A percentile compares a stretch with the other conserved stretches of the same genome.
phyloP scores from a whole-genome alignment of 805 yeast species.

The Spathaspora hagerdaliae region DNA sequence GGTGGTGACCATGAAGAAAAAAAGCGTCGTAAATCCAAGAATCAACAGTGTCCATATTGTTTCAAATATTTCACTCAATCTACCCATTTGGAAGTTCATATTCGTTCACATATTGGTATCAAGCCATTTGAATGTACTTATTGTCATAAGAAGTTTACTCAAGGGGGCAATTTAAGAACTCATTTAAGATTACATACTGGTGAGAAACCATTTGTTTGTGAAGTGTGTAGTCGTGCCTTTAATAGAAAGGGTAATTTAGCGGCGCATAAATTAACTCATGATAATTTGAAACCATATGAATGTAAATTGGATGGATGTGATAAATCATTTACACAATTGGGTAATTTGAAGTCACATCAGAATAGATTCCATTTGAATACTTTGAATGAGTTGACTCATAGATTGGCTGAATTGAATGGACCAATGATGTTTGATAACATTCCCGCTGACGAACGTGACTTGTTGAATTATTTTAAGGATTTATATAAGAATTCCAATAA shows the following conservation, averaged over 20 bases:
- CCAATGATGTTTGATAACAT: slow-evolving; percentile 39
- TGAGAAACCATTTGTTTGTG: slow-evolving; percentile 84
- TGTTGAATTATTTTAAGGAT: slow-evolving; percentile 73
- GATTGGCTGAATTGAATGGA: slow-evolving; percentile 56
- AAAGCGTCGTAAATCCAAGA: slow-evolving; percentile 35
- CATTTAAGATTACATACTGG: slow-evolving; percentile 87
- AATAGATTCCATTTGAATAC: slow-evolving; percentile 80
- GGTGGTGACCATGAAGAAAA: slow-evolving; percentile 16
- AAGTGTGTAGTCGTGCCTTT: slow-evolving; percentile 68
- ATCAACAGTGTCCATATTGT: slow-evolving; percentile 73
- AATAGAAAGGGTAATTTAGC: slow-evolving; percentile 90
- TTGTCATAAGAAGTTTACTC: slow-evolving; percentile 82
- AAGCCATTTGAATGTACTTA: slow-evolving; percentile 78
- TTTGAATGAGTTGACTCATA: slow-evolving; percentile 60
- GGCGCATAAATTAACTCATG: slow-evolving; percentile 82
- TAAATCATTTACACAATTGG: slow-evolving; percentile 85
- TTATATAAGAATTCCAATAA: slow-evolving; percentile 85
- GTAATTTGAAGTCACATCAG: slow-evolving; percentile 91
- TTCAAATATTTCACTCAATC: slow-evolving; percentile 77
- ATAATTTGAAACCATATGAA: slow-evolving; percentile 68
- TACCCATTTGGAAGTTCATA: slow-evolving; percentile 89
- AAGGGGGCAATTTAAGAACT: slow-evolving; percentile 85
- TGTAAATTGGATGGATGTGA: slow-evolving; percentile 81
- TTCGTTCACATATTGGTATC: slow-evolving; percentile 80
- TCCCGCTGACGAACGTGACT: slow-evolving; percentile 61